A percentile compares a stretch with the other conserved stretches of the same genome.
These are phyloP conservation scores for Mrakia frigida DNA, from an alignment of 768 basidiomycete species.

Conservation along the genomic window DNA sequence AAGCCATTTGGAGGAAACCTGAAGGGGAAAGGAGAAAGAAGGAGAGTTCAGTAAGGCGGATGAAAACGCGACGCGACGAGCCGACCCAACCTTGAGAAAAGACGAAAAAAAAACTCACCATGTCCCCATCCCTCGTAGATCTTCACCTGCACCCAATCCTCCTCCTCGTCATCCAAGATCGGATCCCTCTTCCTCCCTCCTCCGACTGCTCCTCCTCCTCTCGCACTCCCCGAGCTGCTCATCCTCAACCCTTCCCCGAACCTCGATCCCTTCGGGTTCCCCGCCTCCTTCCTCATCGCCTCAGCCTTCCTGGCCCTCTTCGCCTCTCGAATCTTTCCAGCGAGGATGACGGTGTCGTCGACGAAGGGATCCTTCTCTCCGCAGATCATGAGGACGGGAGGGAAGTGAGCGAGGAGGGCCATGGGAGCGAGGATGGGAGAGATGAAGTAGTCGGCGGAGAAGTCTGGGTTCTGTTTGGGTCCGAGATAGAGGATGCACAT, in stretches of 20 bases:
- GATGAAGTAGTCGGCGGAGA: conserved; percentile 89
- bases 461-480: conserved; percentile 87
- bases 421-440: conserved; percentile 88
- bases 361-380: conserved; percentile 95
- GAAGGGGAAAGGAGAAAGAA: conserved; percentile 46
- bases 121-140: conserved; percentile 80
- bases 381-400: conserved; percentile 78
- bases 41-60: neutral
- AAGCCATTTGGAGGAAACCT: conserved; percentile 92
- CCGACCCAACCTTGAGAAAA: too few relatives aligned
- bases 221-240: conserved; percentile 44
- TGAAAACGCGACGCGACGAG: neutral
- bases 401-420: conserved; percentile 81
- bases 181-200: conserved; percentile 32
- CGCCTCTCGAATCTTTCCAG: conserved; percentile 78
- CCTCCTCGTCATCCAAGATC: conserved; percentile 62
- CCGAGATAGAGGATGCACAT: conserved; percentile 98
- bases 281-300: conserved; percentile 58
- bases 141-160: conserved; percentile 91
- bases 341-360: conserved; percentile 92
- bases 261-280: conserved; percentile 45
- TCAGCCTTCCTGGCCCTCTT: conserved; percentile 76
- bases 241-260: conserved; percentile 61
- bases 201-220: conserved; percentile 27
- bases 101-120: conserved; percentile 1